phyloP scores from a whole-genome alignment of 805 yeast species.

The Vanderwaltozyma verrucispora region DNA sequence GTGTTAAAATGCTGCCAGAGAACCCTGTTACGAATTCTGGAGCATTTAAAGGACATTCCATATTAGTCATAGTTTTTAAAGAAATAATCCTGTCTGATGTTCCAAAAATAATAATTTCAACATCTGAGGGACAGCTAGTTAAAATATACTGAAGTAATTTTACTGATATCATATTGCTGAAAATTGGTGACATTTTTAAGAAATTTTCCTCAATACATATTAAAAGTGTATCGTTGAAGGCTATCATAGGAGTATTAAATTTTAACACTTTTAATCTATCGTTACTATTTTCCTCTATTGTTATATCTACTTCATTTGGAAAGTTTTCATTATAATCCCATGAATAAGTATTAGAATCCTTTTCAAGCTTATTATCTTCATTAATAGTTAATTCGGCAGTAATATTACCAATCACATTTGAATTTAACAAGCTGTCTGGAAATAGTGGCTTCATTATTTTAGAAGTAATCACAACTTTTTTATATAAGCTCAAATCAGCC shows the following conservation, averaged over 20 bases:
- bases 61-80: constrained; percentile 16
- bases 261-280: constrained; percentile 2
- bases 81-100: constrained; percentile 21
- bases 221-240: constrained; percentile 13
- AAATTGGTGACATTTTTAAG: constrained; percentile 28
- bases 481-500: constrained; percentile 8
- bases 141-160: constrained; percentile 15
- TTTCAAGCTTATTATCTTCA: not conserved
- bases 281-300: not conserved
- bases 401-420: constrained; percentile 11
- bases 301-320: constrained; percentile 19
- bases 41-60: constrained; percentile 34
- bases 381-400: constrained; percentile 5
- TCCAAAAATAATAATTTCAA: constrained; percentile 14
- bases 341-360: constrained; percentile 4
- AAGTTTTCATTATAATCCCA: constrained; percentile 21
- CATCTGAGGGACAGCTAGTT: constrained; percentile 28
- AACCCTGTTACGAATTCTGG: constrained; percentile 56
- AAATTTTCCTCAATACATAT: constrained; percentile 22
- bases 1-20: constrained; percentile 35
- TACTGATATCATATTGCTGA: constrained; percentile 23
- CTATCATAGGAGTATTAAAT: constrained; percentile 14
- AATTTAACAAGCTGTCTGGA: constrained; percentile 10
- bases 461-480: constrained; percentile 15
- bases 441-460: constrained; percentile 22